phyloP scores from a whole-genome alignment of 768 basidiomycete species.

The Lactarius sp. region DNA sequence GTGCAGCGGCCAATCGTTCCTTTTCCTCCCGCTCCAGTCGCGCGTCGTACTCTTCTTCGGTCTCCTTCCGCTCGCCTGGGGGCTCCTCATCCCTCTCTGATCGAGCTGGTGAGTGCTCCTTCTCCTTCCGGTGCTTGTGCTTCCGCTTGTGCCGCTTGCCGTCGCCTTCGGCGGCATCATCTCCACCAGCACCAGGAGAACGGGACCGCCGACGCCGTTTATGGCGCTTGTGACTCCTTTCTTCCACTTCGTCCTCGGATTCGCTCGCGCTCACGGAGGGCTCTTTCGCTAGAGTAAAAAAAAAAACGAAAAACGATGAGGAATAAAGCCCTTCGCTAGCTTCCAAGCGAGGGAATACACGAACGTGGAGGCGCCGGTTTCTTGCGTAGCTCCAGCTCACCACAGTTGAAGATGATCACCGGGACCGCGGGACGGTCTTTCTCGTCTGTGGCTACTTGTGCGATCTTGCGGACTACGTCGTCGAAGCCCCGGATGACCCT shows the following conservation, averaged over 20 bases:
- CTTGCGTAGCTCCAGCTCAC: conserved; percentile 74
- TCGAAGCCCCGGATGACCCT: conserved; percentile 55
- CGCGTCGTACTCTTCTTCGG: conserved; percentile 69
- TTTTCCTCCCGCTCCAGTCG: conserved; percentile 63
- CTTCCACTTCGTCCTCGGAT: conserved; percentile 13
- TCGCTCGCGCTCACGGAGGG: conserved; percentile 18
- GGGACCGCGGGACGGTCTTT: conserved; percentile 68
- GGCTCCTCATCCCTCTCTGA: conserved; percentile 2
- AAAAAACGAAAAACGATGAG: background rate
- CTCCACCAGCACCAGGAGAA: conserved; percentile 8
- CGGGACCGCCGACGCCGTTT: conserved; percentile 24
- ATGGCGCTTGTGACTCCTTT: conserved; percentile 17
- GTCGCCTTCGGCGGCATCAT: conserved; percentile 10
- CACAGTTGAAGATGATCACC: conserved; percentile 69
- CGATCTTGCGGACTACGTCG: conserved; percentile 54
- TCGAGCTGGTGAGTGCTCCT: conserved; percentile 24
- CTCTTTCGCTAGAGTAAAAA: conserved; percentile 13
- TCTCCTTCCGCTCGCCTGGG: conserved; percentile 37
- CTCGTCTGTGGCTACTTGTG: conserved; percentile 61
- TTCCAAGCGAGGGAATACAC: background rate
- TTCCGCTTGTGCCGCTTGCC: conserved; percentile 27
- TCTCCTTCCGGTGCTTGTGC: conserved; percentile 31
- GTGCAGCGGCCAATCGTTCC: conserved; percentile 47
- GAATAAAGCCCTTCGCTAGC: background rate
- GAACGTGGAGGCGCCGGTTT: conserved; percentile 29